Conservation (phyloP, 2,329 filamentous ascomycete species). For the Orbilia oligospora region DNA sequence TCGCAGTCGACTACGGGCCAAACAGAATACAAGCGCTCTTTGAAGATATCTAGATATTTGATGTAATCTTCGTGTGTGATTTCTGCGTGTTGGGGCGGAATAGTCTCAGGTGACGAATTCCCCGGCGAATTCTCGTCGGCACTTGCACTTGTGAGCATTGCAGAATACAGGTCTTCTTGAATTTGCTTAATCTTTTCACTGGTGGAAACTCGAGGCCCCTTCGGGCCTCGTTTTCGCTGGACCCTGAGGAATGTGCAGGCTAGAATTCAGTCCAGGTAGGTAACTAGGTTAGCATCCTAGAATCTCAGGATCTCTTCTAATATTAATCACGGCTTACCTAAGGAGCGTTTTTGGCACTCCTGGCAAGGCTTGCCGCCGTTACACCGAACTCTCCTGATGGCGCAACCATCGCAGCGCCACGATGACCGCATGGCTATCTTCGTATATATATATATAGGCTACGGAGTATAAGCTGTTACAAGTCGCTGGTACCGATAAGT, state of each 20-base stretch:
- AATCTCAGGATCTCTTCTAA: background rate
- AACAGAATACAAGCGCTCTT: conserved; percentile 13
- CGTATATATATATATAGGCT: background rate
- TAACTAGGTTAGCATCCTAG: background rate
- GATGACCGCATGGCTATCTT: background rate
- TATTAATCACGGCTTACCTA: background rate
- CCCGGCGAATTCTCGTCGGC: conserved; percentile 1
- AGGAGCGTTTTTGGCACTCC: conserved; percentile 5
- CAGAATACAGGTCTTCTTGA: conserved; percentile 15
- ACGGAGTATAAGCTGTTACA: too few relatives aligned
- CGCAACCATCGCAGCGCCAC: conserved; percentile 14
- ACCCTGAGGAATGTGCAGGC: background rate
- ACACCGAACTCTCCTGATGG: conserved; percentile 12
- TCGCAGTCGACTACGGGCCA: conserved; percentile 21
- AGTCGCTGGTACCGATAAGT: too few relatives aligned
- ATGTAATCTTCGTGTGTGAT: conserved; percentile 20
- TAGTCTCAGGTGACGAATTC: background rate
- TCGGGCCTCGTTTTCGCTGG: background rate
- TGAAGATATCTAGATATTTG: conserved; percentile 28
- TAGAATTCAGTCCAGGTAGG: background rate
- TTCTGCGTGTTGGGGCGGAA: background rate
- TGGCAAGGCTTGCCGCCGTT: conserved; percentile 11
- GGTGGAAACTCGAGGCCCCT: background rate
- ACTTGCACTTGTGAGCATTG: background rate
- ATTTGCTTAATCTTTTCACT: conserved; percentile 16